A percentile compares a stretch with the other conserved stretches of the same genome.
These are phyloP conservation scores for Lecanicillium sp. DNA, from an alignment of 2,329 filamentous ascomycete genomes.

Conservation along the genomic window DNA sequence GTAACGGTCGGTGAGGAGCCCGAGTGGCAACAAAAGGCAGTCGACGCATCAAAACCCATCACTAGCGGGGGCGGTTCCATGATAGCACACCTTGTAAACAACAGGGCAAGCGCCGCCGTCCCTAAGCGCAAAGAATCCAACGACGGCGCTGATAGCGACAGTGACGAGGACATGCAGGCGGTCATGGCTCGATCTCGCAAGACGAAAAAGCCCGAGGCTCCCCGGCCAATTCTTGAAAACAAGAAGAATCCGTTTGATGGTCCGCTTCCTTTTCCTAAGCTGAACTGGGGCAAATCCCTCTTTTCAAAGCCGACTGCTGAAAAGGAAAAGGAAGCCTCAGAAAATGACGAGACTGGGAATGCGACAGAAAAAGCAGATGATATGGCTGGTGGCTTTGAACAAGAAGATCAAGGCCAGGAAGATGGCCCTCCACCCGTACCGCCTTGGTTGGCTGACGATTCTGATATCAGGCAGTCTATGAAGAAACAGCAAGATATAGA, in stretches of 20 bases:
- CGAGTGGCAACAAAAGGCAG: conserved; percentile 48
- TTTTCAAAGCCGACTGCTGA: conserved; percentile 35
- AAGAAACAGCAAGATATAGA: conserved; percentile 50
- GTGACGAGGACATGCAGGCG: conserved; percentile 72
- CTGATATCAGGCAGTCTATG: conserved; percentile 57
- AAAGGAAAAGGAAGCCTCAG: conserved; percentile 4
- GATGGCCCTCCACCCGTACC: conserved; percentile 54
- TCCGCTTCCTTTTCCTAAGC: conserved; percentile 82
- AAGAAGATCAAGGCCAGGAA: conserved; percentile 16
- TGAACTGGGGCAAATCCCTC: conserved; percentile 59
- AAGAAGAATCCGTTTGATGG: conserved; percentile 62
- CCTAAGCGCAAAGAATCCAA: conserved; percentile 27
- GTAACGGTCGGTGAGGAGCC: conserved; percentile 32
- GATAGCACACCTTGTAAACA: conserved; percentile 68
- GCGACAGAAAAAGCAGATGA: conserved; percentile 11
- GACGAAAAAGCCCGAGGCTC: conserved; percentile 37
- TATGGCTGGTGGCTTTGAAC: conserved; percentile 28
- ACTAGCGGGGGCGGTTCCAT: conserved; percentile 45
- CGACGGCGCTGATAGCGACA: conserved; percentile 48
- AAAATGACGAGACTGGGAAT: conserved; percentile 11
- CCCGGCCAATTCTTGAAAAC: conserved; percentile 35
- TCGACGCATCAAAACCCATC: conserved; percentile 41
- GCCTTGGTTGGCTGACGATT: conserved; percentile 62
- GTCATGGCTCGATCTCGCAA: conserved; percentile 65
- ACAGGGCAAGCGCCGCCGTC: conserved; percentile 56